A percentile compares a stretch with the other conserved stretches of the same genome.
phyloP scores from a whole-genome alignment of 2,329 filamentous ascomycete species.

The Eutypa lata region DNA sequence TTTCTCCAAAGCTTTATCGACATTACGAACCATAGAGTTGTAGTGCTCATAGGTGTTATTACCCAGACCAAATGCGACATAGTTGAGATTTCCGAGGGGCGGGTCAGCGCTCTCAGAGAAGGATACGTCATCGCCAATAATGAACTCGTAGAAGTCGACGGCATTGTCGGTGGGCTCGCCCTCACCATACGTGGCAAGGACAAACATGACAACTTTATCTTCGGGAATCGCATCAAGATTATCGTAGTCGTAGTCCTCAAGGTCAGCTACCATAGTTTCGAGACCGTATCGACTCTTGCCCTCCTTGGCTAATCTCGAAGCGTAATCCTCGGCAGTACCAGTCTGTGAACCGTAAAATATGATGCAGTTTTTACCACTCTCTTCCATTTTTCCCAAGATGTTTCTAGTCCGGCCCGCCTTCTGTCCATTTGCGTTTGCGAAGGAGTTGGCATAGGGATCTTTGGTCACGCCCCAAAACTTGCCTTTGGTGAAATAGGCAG shows the following conservation, averaged over 20 bases:
- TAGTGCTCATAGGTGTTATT: constrained; percentile 99
- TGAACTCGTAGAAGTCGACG: constrained; percentile 97
- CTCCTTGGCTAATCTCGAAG: constrained; percentile 92
- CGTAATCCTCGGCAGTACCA: constrained; percentile 97
- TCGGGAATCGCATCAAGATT: constrained; percentile 84
- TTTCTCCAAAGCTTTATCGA: constrained; percentile 76
- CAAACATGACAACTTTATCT: constrained; percentile 92
- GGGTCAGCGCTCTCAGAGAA: constrained; percentile 76
- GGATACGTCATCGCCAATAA: constrained; percentile 73
- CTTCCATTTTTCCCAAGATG: constrained; percentile 93
- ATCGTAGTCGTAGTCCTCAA: constrained; percentile 97
- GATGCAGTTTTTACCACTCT: constrained; percentile 93
- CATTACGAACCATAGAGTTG: constrained; percentile 95
- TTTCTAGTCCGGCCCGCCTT: constrained; percentile 86
- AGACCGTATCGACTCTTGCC: constrained; percentile 93
- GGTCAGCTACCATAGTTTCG: constrained; percentile 96
- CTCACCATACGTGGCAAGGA: constrained; percentile 96
- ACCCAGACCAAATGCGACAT: constrained; percentile 91
- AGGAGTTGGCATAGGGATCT: constrained; percentile 79
- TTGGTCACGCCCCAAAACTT: constrained; percentile 87
- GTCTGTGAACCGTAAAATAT: constrained; percentile 99
- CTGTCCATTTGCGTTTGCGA: constrained; percentile 64
- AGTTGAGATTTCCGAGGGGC: constrained; percentile 80
- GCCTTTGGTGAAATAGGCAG: constrained; percentile 97
- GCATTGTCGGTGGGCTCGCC: constrained; percentile 98